Evolutionary conservation across 768 basidiomycete species (phyloP).

Genomic region (Macrolepiota fuliginosa): DNA sequence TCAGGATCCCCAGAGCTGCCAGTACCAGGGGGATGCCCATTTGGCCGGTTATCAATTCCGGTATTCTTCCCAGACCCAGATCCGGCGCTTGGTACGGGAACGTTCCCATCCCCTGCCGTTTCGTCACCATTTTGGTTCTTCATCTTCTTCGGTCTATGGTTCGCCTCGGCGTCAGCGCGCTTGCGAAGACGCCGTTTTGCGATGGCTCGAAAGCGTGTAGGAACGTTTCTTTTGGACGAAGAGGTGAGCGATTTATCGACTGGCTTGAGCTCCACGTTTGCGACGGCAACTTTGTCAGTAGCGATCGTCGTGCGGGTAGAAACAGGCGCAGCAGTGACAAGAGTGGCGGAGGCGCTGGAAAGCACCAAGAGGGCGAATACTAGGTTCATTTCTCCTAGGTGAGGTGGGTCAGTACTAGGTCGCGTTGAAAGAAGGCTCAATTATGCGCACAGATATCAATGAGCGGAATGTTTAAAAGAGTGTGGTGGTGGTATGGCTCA

Average conservation of each 20-base stretch:
- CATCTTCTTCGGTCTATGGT: too few relatives aligned
- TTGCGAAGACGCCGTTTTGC: not conserved
- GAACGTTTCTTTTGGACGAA: not conserved
- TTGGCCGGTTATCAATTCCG: too few relatives aligned
- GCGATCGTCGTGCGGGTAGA: not conserved
- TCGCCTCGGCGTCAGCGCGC: not conserved
- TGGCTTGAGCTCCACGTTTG: not conserved
- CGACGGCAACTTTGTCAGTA: not conserved
- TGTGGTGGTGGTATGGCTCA: not conserved
- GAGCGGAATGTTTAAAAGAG: conserved; percentile 2
- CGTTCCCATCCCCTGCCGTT: too few relatives aligned
- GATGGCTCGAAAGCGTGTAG: not conserved
- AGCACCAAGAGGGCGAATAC: not conserved
- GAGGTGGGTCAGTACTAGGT: not conserved
- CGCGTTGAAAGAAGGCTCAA: not conserved
- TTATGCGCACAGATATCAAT: not conserved
- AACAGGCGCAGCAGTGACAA: not conserved
- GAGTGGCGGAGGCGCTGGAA: not conserved
- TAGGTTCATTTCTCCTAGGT: not conserved
- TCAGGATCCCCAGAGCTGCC: too few relatives aligned
- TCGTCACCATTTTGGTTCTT: too few relatives aligned
- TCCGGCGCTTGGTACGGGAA: too few relatives aligned
- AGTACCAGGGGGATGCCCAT: too few relatives aligned
- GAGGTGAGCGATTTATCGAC: not conserved
- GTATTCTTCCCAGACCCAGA: too few relatives aligned